Base-by-base conservation (phyloP, 192 early-diverging fungal genomes). In the Coemansia sp. region DNA sequence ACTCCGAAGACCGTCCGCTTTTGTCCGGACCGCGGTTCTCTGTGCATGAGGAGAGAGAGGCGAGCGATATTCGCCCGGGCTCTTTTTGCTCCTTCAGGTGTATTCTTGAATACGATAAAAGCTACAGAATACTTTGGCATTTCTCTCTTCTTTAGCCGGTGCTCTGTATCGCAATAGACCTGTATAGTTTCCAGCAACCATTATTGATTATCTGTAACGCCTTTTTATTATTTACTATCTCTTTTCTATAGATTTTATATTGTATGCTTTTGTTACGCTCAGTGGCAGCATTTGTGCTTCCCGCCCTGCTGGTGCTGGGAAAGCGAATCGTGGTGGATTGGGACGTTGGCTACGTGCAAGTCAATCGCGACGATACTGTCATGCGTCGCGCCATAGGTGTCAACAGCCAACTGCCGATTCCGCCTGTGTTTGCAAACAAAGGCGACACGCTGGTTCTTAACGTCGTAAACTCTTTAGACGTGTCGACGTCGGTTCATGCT, bases 311-410 rank as follows among this genome's bases (percentile, higher is more conserved):
- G n/a, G 29, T 19, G 0, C 49, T 53, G 0, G 38, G 50, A 14
- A 53, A 49, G 17, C 53, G 50, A 3, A 42, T 72, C 0, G 34
- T 48, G 19, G 81, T 81, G 25, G 45, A 85, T 35, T 88, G 86
- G 86, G 65, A 88, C 32, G 74, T 88, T 25, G 83, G 81, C 26
- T 86, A 88, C 38, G 67, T 81, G 14, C 71, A 43, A 11, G 83
- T 78, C 26, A 87, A 82, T 51, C 83, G 84, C 26, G 86, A 89
- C 63, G 82, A 80, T 45, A 43, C 82, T 4, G 65, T 45, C 26
- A 71, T 73, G 45, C 80, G 83, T 18, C 81, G 77, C 17, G 85
- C 83, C 1, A 80, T 84, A 39, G 84, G 83, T 49, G 84, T 79
- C 49, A 88, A 88, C 56, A 80, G 80, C 2, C 35, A 56, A 54